Evolutionary conservation across 192 early-diverging fungal genomes (phyloP).

Genomic region (Backusella tarrabulga): DNA sequence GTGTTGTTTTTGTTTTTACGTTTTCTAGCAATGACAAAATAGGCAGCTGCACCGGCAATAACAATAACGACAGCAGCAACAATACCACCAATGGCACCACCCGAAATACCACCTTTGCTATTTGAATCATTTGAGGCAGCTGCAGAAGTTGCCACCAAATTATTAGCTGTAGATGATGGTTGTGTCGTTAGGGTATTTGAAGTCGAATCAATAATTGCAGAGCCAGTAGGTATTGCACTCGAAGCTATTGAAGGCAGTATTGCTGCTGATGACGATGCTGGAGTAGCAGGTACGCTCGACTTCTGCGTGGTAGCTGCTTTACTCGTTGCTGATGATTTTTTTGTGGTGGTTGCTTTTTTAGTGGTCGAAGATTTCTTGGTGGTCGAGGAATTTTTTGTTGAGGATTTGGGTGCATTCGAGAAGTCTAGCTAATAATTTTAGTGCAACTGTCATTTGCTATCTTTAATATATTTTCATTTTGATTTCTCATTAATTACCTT

Average conservation of each 20-base stretch:
- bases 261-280: background rate
- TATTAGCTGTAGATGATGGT: background rate
- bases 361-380: background rate
- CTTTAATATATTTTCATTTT: background rate
- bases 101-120: constrained; percentile 10
- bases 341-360: background rate
- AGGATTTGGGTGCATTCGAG: background rate
- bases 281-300: background rate
- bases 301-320: background rate
- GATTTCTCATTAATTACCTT: background rate
- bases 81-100: constrained; percentile 36
- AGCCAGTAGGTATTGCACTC: background rate
- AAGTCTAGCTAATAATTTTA: constrained; percentile 1
- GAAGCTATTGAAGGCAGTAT: background rate
- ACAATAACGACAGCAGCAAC: constrained; percentile 20
- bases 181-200: background rate
- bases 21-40: constrained; percentile 26
- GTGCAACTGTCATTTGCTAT: background rate
- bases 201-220: background rate
- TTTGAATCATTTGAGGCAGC: background rate
- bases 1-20: background rate
- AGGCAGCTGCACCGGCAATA: constrained; percentile 20
- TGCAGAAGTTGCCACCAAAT: background rate
- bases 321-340: background rate
- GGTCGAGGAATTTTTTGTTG: background rate